Conservation (phyloP, 192 early-diverging fungal species). For the Gryganskiella cystojenkinii region DNA sequence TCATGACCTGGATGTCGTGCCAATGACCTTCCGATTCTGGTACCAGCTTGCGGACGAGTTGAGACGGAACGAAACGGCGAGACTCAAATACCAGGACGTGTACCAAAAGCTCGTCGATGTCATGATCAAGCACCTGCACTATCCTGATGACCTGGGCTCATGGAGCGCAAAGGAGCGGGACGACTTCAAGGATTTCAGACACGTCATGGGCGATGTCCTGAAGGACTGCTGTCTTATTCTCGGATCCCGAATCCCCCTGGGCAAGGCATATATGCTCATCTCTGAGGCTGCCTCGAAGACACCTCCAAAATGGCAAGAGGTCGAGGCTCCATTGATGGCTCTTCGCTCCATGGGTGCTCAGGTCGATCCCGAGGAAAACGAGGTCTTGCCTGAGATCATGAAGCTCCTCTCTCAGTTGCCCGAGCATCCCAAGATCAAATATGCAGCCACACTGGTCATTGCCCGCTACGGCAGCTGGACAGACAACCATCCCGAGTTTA, state of each 20-base stretch:
- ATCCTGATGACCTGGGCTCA: slow-evolving; percentile 74
- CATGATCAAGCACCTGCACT: slow-evolving; percentile 89
- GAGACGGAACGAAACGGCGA: slow-evolving; percentile 59
- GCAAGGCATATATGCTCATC: slow-evolving; percentile 55
- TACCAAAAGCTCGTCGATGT: slow-evolving; percentile 79
- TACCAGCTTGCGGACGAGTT: slow-evolving; percentile 76
- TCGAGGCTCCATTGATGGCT: slow-evolving; percentile 96
- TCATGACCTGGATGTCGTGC: slow-evolving; percentile 85
- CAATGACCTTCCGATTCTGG: slow-evolving; percentile 96
- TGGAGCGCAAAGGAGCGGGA: slow-evolving; percentile 93
- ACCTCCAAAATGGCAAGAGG: slow-evolving; percentile 83
- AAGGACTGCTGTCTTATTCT: slow-evolving; percentile 93
- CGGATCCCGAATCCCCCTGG: slow-evolving; percentile 79
- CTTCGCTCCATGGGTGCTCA: slow-evolving; percentile 93
- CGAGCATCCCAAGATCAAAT: slow-evolving; percentile 92
- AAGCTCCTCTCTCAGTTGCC: slow-evolving; percentile 87
- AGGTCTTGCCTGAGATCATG: slow-evolving; percentile 93
- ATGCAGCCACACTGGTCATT: slow-evolving; percentile 96
- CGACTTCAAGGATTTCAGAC: slow-evolving; percentile 96
- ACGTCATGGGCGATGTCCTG: slow-evolving; percentile 95
- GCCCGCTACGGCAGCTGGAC: slow-evolving; percentile 97
- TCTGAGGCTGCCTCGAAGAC: slow-evolving; percentile 53
- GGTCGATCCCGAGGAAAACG: slow-evolving; percentile 74
- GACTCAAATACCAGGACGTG: slow-evolving; percentile 68
- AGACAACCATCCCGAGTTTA: slow-evolving; percentile 83